phyloP scores from a whole-genome alignment of 2,329 filamentous ascomycete species.

The Penicillium verrucosum region DNA sequence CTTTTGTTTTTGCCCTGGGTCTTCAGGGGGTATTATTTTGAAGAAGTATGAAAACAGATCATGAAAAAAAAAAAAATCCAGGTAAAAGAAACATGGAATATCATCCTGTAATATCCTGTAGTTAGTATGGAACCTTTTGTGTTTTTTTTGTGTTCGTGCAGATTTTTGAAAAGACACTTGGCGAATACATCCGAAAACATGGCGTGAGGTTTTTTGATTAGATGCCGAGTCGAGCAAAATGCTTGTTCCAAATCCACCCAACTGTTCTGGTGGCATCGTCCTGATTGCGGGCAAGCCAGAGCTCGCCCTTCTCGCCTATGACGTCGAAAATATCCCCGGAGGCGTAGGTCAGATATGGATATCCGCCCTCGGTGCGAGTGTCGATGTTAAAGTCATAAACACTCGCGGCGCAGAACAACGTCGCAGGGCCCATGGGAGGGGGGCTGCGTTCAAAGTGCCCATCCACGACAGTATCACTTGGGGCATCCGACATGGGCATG shows the following conservation, averaged over 20 bases:
- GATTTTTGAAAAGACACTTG: neutral
- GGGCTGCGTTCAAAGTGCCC: conserved; percentile 42
- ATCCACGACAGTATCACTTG: conserved; percentile 27
- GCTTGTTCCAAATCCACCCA: conserved; percentile 99
- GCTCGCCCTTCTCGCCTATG: conserved; percentile 91
- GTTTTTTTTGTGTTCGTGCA: neutral
- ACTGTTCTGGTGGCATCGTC: conserved; percentile 76
- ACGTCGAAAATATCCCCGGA: conserved; percentile 93
- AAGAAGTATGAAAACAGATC: conserved; percentile 8
- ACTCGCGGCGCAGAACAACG: conserved; percentile 88
- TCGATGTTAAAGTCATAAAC: conserved; percentile 98
- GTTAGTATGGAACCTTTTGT: neutral
- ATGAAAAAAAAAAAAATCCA: neutral
- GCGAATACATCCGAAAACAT: neutral
- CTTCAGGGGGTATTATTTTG: neutral
- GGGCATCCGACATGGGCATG: conserved; percentile 71
- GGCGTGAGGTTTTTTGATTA: conserved; percentile 8
- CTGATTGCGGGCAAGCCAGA: conserved; percentile 97
- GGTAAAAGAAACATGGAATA: neutral
- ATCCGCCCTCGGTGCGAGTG: conserved; percentile 86
- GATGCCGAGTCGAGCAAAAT: conserved; percentile 65
- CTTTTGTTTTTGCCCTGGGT: neutral
- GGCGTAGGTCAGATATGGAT: conserved; percentile 92
- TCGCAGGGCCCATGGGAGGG: conserved; percentile 50
- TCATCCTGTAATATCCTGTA: conserved; percentile 1